Conservation (phyloP, 805 yeast genomes). For the Ogataea populi-albae region DNA sequence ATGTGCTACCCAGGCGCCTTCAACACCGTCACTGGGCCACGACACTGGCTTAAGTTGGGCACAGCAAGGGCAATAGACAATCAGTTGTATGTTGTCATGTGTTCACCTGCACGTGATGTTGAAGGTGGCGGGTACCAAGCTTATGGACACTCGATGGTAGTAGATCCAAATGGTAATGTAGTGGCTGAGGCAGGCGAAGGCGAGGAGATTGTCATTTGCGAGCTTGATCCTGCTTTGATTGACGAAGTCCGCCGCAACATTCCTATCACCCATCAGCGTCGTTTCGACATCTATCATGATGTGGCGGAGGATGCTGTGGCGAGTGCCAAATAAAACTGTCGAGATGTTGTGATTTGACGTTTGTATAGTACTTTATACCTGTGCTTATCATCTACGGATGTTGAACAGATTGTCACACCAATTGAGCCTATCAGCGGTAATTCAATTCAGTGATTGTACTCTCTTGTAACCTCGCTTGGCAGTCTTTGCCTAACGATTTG, state of each 20-base stretch:
- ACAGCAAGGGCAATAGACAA: conserved; percentile 74
- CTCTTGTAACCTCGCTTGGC: too few relatives aligned
- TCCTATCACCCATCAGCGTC: conserved; percentile 67
- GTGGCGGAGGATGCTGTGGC: conserved; percentile 29
- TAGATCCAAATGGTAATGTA: conserved; percentile 59
- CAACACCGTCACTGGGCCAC: conserved; percentile 80
- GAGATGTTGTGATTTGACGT: too few relatives aligned
- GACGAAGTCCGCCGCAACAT: conserved; percentile 59
- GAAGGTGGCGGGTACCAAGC: conserved; percentile 55
- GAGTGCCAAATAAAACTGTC: conserved; percentile 16
- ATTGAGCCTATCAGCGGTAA: too few relatives aligned
- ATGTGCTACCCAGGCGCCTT: conserved; percentile 84
- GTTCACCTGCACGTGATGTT: conserved; percentile 83
- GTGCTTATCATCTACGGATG: too few relatives aligned
- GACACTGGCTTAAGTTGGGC: conserved; percentile 78
- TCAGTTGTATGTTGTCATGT: conserved; percentile 67
- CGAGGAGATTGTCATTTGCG: conserved; percentile 74
- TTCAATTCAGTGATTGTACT: too few relatives aligned
- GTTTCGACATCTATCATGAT: conserved; percentile 63
- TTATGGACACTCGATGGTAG: conserved; percentile 65
- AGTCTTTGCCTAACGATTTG: too few relatives aligned
- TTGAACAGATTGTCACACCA: too few relatives aligned
- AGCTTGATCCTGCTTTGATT: conserved; percentile 60
- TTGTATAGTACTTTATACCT: too few relatives aligned
- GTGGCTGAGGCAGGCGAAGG: conserved; percentile 73